Conservation (phyloP, 352 stramenopile genomes). For the Globisporangium canariense region DNA sequence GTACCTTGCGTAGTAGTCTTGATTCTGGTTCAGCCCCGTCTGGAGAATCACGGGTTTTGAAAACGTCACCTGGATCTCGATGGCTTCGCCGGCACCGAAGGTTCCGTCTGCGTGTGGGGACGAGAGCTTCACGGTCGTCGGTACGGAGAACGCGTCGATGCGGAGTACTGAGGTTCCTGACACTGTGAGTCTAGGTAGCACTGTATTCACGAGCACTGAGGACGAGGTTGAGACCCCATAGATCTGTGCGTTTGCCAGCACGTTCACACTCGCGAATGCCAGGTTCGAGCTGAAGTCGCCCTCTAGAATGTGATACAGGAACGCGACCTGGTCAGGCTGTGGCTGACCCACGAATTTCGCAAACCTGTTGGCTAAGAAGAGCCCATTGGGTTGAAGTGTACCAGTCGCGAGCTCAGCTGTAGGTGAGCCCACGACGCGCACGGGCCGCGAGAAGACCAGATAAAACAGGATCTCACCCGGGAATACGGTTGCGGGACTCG, state of each 20-base stretch:
- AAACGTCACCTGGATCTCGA: slow-evolving; percentile 67
- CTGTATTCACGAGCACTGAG: slow-evolving; percentile 19
- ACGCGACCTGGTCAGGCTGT: slow-evolving; percentile 41
- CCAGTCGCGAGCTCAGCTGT: slow-evolving; percentile 59
- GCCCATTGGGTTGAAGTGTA: slow-evolving; percentile 40
- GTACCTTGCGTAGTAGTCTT: slow-evolving; percentile 44
- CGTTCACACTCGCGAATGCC: slow-evolving; percentile 40
- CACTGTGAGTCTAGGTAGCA: slow-evolving; percentile 37
- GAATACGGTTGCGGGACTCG: slow-evolving; percentile 45
- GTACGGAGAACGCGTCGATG: slow-evolving; percentile 54
- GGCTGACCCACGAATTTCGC: slow-evolving; percentile 47
- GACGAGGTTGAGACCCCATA: slow-evolving; percentile 51
- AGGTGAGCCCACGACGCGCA: slow-evolving; percentile 42
- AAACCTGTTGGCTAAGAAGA: slow-evolving; percentile 41
- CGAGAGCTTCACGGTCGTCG: slow-evolving; percentile 57
- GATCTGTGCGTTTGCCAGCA: slow-evolving; percentile 35
- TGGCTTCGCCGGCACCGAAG: slow-evolving; percentile 59
- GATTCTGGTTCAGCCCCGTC: slow-evolving; percentile 58
- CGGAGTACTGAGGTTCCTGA: slow-evolving; percentile 27
- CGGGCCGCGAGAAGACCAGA: slow-evolving; percentile 52
- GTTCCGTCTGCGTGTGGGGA: slow-evolving; percentile 42
- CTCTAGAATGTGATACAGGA: slow-evolving; percentile 59
- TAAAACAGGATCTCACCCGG: slow-evolving; percentile 71
- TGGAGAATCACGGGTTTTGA: slow-evolving; percentile 60
- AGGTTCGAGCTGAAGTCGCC: slow-evolving; percentile 59